Evolutionary conservation across 768 basidiomycete genomes (phyloP).

Genomic region (Sporobolomyces roseus): DNA sequence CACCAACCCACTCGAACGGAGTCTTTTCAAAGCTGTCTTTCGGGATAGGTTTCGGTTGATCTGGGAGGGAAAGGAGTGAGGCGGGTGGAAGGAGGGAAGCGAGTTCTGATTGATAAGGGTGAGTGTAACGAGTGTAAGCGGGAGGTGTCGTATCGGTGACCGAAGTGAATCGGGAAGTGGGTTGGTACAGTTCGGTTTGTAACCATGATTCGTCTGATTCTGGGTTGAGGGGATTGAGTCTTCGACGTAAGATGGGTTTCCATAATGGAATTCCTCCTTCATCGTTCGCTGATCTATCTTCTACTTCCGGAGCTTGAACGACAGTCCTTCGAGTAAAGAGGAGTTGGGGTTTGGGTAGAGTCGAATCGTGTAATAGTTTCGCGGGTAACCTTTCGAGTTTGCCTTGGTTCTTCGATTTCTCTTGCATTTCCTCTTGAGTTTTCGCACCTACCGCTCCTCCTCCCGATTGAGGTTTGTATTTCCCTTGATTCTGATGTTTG

Average conservation of each 20-base stretch:
- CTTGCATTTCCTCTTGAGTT: conserved; percentile 40
- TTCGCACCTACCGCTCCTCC: conserved; percentile 21
- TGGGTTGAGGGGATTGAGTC: conserved; percentile 68
- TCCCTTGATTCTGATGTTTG: conserved; percentile 66
- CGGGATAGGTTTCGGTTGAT: not conserved
- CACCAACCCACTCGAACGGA: conserved; percentile 68
- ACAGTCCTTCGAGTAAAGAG: conserved; percentile 58
- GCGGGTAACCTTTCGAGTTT: conserved; percentile 26
- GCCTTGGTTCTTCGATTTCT: not conserved
- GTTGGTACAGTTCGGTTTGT: conserved; percentile 57
- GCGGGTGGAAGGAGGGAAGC: conserved; percentile 15
- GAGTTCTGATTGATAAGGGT: conserved; percentile 38
- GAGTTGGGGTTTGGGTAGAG: conserved; percentile 77
- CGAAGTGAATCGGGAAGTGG: conserved; percentile 13
- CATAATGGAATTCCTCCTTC: conserved; percentile 59
- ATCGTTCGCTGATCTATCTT: conserved; percentile 53
- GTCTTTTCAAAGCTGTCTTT: conserved; percentile 59
- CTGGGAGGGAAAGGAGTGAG: conserved; percentile 39
- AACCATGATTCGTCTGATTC: conserved; percentile 52
- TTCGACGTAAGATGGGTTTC: conserved; percentile 66
- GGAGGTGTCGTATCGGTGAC: conserved; percentile 23
- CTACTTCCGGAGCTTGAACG: conserved; percentile 1
- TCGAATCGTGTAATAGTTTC: conserved; percentile 65
- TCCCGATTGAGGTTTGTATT: conserved; percentile 46
- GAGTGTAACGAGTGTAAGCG: conserved; percentile 29